Base-by-base conservation (phyloP, 78 protist genomes). In the Pigoraptor vietnamica region DNA sequence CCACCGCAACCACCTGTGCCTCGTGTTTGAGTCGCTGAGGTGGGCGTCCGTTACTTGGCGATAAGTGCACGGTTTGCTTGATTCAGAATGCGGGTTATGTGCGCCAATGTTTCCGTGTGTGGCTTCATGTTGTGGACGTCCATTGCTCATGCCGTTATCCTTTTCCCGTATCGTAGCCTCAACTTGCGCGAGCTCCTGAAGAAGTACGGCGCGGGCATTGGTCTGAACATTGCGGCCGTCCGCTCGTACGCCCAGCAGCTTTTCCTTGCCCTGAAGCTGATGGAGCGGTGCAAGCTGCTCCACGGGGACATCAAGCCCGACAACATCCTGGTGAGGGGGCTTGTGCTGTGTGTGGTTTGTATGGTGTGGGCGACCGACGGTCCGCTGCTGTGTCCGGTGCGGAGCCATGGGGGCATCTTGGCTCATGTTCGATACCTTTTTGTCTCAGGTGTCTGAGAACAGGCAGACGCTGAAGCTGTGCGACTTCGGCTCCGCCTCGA, bases 221-320 rank as follows among this genome's bases (percentile, higher is more conserved):
- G 99, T 36, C 89, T 98, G 0, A 48, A 88, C 90, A 37, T 98
- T 48, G 39, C n/a, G 48, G 98, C 99, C 0, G 97, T 97, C 36
- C 91, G 93, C 79, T 48, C 91, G 32, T 98, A 95, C 40, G 96
- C 97, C 0, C 94, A 94, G 48, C 98, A 96, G 92, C 36, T 98
- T 86, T 91, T 96, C 37, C 37, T 93, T 6, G 95, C 99, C 19
- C 91, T 98, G 67, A 81, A 90, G 48, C 96, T 93, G 35, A 37
- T 95, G 35, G 38, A 93, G 39, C 92, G 88, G 39, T 89, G 93
- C 35, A 84, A 86, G 29, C 87, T 98, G 37, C 39, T 97, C 24
- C 99, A 98, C 93, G 93, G 96, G 0, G 99, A 98, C 37, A 93
- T 98, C 92, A 98, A 98, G 89, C 99, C 96, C 0, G 96, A 95